phyloP scores from a whole-genome alignment of 805 yeast species.

The Metschnikowia amazonensis region DNA sequence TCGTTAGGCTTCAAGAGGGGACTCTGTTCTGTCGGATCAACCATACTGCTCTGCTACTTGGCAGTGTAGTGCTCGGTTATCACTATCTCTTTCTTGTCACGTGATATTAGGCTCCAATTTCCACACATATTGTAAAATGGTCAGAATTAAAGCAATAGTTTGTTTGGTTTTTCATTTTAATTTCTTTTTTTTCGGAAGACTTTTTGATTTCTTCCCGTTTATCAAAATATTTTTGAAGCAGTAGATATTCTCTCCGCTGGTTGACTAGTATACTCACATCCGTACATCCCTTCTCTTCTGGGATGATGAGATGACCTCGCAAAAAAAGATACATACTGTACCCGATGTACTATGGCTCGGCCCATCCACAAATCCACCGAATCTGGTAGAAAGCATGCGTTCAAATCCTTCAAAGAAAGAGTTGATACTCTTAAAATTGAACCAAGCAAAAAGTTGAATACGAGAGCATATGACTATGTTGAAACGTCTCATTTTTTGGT shows the following conservation, averaged over 20 bases:
- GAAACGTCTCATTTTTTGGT: slow-evolving; percentile 77
- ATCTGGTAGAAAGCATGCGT: slow-evolving; percentile 55
- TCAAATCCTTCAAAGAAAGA: slow-evolving; percentile 75
- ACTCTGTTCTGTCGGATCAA: slow-evolving; percentile 1
- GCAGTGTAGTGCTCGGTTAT: neutral
- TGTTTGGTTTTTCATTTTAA: too few relatives aligned
- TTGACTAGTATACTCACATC: slow-evolving; percentile 2
- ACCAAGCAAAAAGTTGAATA: slow-evolving; percentile 53
- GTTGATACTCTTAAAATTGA: slow-evolving; percentile 82
- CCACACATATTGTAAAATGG: neutral
- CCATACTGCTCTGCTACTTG: neutral
- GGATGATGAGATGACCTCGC: slow-evolving; percentile 16
- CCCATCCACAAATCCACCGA: slow-evolving; percentile 42
- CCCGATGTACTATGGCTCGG: slow-evolving; percentile 1
- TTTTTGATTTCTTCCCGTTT: neutral
- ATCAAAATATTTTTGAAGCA: neutral
- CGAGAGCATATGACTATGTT: slow-evolving; percentile 63
- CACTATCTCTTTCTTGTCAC: neutral
- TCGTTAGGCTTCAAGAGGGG: slow-evolving; percentile 3
- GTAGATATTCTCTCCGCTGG: neutral
- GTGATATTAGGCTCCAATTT: neutral
- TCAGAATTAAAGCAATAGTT: too few relatives aligned
- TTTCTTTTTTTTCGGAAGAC: neutral
- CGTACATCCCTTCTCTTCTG: slow-evolving; percentile 12
- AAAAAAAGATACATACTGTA: slow-evolving; percentile 2